phyloP scores from a whole-genome alignment of 176 grass and related monocot species.

The Aegilops bicornis region DNA sequence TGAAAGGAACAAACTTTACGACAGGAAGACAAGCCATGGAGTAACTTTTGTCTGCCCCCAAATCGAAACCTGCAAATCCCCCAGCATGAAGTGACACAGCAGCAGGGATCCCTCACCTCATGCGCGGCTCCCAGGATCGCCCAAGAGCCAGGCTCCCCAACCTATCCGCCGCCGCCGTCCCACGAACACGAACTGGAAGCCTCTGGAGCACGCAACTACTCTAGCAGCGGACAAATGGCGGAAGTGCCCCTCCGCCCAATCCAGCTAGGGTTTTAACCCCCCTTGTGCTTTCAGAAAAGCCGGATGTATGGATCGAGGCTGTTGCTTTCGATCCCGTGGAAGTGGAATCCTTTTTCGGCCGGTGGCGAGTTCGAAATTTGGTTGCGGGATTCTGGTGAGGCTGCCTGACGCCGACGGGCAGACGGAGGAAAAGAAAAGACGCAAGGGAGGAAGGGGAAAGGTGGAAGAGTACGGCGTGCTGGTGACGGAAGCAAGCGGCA shows the following conservation, averaged over 20 bases:
- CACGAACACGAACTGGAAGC: background rate
- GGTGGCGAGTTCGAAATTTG: constrained; percentile 25
- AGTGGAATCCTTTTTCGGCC: constrained; percentile 9
- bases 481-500: background rate
- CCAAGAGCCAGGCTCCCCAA: background rate
- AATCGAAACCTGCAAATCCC: background rate
- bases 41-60: background rate
- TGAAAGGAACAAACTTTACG: background rate
- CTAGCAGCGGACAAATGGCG: background rate
- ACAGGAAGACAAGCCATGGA: background rate
- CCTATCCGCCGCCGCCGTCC: background rate
- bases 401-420: constrained; percentile 1
- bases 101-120: constrained; percentile 3
- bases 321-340: constrained; percentile 43
- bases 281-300: constrained; percentile 8
- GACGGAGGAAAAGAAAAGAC: background rate
- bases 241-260: background rate
- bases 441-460: background rate
- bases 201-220: constrained; percentile 13
- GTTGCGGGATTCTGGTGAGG: background rate
- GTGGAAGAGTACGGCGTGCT: background rate
- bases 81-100: background rate
- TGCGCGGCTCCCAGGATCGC: background rate
- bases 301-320: background rate
- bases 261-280: background rate